These are phyloP conservation scores for Colletotrichum somersetense DNA, from an alignment of 2,329 filamentous ascomycete genomes.

Conservation along the genomic window DNA sequence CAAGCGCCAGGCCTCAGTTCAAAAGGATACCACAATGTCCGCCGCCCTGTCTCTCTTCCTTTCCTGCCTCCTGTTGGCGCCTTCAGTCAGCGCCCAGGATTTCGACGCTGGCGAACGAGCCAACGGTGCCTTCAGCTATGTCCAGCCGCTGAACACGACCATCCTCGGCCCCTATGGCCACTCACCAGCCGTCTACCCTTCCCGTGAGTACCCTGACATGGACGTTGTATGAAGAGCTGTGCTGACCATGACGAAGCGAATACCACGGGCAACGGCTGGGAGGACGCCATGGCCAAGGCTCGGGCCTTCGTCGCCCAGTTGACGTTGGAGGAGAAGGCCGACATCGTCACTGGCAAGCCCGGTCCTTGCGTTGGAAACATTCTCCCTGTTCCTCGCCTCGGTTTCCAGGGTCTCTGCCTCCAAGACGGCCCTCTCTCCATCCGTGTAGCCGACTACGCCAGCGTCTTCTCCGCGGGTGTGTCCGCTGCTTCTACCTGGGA, in stretches of 20 bases:
- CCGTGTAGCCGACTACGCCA: slow-evolving; percentile 57
- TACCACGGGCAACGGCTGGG: slow-evolving; percentile 52
- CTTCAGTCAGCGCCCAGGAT: slow-evolving; percentile 46
- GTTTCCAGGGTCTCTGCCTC: slow-evolving; percentile 58
- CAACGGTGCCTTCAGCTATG: slow-evolving; percentile 52
- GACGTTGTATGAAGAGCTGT: not conserved
- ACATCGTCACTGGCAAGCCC: slow-evolving; percentile 51
- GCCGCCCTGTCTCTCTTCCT: slow-evolving; percentile 60
- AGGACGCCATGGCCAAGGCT: slow-evolving; percentile 53
- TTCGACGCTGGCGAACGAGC: slow-evolving; percentile 45
- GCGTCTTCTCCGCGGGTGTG: slow-evolving; percentile 66
- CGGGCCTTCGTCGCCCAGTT: slow-evolving; percentile 49
- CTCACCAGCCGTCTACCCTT: slow-evolving; percentile 52
- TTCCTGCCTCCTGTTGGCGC: slow-evolving; percentile 50
- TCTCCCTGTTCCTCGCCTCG: slow-evolving; percentile 54
- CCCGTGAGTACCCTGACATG: slow-evolving; percentile 48
- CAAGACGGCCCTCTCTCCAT: slow-evolving; percentile 54
- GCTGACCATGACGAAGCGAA: slow-evolving; percentile 49
- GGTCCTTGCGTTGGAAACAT: slow-evolving; percentile 54
- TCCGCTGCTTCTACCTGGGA: slow-evolving; percentile 78
- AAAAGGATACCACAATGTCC: slow-evolving; percentile 39
- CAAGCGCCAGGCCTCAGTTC: slow-evolving; percentile 33
- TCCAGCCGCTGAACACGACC: slow-evolving; percentile 57
- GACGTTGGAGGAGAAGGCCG: slow-evolving; percentile 49
- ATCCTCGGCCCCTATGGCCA: slow-evolving; percentile 56